Evolutionary conservation across 306 rosid species (phyloP), one percentile per base, ranked within the genome.

Genomic region (Glycine latifolia): DNA sequence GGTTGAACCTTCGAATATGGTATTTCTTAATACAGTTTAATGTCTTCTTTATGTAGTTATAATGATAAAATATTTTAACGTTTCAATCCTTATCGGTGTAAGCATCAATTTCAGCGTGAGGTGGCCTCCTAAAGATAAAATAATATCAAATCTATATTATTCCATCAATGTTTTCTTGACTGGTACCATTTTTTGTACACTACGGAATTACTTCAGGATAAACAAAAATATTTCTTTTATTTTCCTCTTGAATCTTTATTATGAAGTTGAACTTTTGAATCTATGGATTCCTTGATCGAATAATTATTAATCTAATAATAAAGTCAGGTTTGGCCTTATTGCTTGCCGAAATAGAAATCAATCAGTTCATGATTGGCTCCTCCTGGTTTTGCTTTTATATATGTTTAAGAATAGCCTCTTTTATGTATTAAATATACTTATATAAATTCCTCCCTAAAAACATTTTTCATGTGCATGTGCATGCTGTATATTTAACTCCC

Each of bases 191-290:
- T 54, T 73, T 4, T 39, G 17, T 1, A 31, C 49, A n/a, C 35
- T 3, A 37, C 4, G 41, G 16, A 7, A 15, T 2, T 35, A 53
- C 37, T 37, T 16, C n/a, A 35, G 8, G 52, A 74, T 74, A 58
- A 20, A 20, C 26, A 20, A 41, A 73, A 35, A 10, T 17, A 3
- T 75, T n/a, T 75, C 5, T 43, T 55, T 3, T 55, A 3, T 55
- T 54, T 15, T 56, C 0, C 35, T 26, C 31, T 26, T 44, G 43
- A 60, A 75, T 75, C 50, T 33, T 63, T 50, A 35, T 20, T 37
- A 16, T 15, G 63, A 66, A 41, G 6, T 63, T 77, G 74, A 66
- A 78, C 75, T 39, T 66, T 49, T 65, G 54, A 52, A 53, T 41
- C 54, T 39, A 17, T 52, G 31, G 44, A 78, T 66, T 52, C 66